Conservation (phyloP, 768 basidiomycete species). For the Suillus americanus region DNA sequence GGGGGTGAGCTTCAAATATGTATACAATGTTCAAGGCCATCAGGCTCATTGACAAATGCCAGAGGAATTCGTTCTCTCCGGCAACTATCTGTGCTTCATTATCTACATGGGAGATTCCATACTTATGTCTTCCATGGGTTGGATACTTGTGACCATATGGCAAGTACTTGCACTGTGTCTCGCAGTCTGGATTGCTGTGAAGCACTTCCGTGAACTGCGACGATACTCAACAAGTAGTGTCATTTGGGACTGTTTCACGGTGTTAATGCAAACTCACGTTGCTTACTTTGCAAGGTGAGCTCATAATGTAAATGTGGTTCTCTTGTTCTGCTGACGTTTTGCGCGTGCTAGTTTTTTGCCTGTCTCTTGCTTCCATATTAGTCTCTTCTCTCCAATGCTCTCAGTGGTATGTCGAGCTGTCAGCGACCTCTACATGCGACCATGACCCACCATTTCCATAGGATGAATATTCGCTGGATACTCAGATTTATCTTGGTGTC, state of each 20-base stretch:
- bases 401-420: background rate
- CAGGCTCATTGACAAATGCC: background rate
- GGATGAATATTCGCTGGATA: fast-evolving
- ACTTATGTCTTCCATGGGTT: background rate
- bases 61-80: background rate
- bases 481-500: background rate
- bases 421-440: background rate
- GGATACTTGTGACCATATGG: background rate
- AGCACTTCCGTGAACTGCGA: background rate
- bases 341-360: background rate
- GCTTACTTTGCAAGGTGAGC: background rate
- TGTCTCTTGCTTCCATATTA: background rate
- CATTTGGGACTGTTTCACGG: background rate
- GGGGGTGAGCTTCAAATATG: background rate
- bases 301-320: background rate
- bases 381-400: background rate
- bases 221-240: background rate
- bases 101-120: no score
- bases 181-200: background rate
- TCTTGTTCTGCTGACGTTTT: background rate
- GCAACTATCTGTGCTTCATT: background rate
- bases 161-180: background rate
- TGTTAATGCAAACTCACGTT: background rate
- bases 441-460: background rate
- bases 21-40: background rate